These are phyloP conservation scores for Chlorella variabilis DNA, from an alignment of 163 green algal genomes.

Conservation along the genomic window DNA sequence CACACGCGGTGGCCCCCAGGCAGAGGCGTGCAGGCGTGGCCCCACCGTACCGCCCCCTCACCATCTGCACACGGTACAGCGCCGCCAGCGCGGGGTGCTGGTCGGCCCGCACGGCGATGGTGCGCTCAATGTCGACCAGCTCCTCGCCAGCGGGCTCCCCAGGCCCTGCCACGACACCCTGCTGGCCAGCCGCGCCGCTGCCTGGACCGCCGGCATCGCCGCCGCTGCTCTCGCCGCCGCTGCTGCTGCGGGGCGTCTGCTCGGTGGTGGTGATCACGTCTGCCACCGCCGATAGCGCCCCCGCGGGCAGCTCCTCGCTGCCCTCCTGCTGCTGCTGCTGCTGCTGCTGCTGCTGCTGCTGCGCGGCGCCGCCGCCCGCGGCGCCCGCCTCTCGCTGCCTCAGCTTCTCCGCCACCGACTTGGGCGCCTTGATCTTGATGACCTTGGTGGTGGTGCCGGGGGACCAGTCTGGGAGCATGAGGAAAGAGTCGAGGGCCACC, in stretches of 20 bases:
- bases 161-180: not conserved
- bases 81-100: conserved; percentile 40
- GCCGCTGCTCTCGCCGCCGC: not conserved
- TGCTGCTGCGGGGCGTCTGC: not conserved
- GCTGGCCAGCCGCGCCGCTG: conserved; percentile 4
- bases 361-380: not conserved
- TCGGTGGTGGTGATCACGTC: not conserved
- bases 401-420: conserved; percentile 8
- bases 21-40: too few relatives aligned
- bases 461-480: conserved; percentile 40
- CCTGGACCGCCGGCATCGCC: not conserved
- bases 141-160: not conserved
- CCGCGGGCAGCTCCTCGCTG: not conserved
- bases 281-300: not conserved
- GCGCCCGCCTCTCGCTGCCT: not conserved
- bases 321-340: not conserved
- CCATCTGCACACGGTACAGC: conserved; percentile 33
- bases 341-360: not conserved
- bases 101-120: conserved; percentile 20
- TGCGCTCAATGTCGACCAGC: conserved; percentile 41
- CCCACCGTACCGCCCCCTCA: too few relatives aligned
- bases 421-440: conserved; percentile 32
- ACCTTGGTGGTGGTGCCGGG: conserved; percentile 19
- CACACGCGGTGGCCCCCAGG: too few relatives aligned
- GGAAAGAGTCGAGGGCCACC: conserved; percentile 32